Conservation (phyloP, 495 filamentous ascomycete genomes). For the Neurospora tetrasperma region DNA sequence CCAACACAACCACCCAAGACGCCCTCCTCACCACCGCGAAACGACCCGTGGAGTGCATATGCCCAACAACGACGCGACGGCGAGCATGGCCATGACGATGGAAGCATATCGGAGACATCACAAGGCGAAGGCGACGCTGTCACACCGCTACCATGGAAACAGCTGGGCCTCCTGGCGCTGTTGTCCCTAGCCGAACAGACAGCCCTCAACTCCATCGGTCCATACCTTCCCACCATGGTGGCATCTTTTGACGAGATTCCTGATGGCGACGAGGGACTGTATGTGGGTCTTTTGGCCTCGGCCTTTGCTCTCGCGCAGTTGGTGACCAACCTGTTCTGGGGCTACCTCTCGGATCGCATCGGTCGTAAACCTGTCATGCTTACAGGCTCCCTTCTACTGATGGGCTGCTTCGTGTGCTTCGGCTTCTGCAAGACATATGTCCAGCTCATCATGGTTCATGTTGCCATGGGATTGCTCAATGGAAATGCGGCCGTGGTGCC, state of each 20-base stretch:
- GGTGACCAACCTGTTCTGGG: slow-evolving; percentile 88
- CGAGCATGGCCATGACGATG: slow-evolving; percentile 13
- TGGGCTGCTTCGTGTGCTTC: slow-evolving; percentile 72
- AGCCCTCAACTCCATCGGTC: slow-evolving; percentile 91
- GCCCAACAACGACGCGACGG: slow-evolving; percentile 3
- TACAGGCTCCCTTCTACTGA: slow-evolving; percentile 72
- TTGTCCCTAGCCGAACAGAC: slow-evolving; percentile 92
- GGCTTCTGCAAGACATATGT: slow-evolving; percentile 75
- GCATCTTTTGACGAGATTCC: slow-evolving; percentile 74
- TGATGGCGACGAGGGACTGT: slow-evolving; percentile 61
- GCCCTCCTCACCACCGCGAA: slow-evolving; percentile 25
- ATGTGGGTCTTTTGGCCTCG: slow-evolving; percentile 82
- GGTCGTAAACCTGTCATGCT: slow-evolving; percentile 92
- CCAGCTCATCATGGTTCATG: slow-evolving; percentile 78
- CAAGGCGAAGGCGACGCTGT: slow-evolving; percentile 21
- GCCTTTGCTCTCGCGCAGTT: slow-evolving; percentile 89
- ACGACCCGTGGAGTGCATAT: slow-evolving; percentile 7
- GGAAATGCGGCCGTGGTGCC: slow-evolving; percentile 81
- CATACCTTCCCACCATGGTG: slow-evolving; percentile 89
- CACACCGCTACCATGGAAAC: slow-evolving; percentile 70
- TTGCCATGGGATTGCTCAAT: slow-evolving; percentile 84
- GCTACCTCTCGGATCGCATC: slow-evolving; percentile 76
- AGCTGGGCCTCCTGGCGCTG: slow-evolving; percentile 75
- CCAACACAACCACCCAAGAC: slow-evolving; percentile 78
- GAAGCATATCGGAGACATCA: slow-evolving; percentile 10